These are phyloP conservation scores for Botrytis fragariae DNA, from an alignment of 2,329 filamentous ascomycete genomes.

Conservation along the genomic window DNA sequence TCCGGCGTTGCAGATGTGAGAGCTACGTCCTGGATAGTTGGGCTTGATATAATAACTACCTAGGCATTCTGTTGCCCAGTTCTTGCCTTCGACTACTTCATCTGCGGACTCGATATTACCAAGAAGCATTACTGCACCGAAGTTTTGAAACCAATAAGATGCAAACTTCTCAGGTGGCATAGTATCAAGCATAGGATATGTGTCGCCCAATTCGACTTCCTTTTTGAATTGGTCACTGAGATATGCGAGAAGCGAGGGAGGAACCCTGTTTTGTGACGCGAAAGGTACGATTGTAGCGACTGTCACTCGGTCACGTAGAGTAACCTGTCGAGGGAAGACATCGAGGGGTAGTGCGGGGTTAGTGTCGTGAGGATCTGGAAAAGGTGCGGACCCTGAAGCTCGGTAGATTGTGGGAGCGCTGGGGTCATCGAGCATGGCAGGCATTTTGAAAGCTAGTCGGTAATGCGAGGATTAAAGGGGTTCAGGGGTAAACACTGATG, in stretches of 20 bases:
- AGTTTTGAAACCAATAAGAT: conserved; percentile 71
- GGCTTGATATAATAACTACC: conserved; percentile 73
- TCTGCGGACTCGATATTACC: conserved; percentile 58
- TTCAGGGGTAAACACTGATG: conserved; percentile 5
- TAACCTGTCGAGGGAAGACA: conserved; percentile 61
- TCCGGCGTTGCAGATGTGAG: conserved; percentile 68
- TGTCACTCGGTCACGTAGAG: conserved; percentile 63
- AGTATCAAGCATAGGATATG: conserved; percentile 66
- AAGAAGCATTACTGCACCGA: conserved; percentile 68
- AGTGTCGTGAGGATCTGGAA: conserved; percentile 49
- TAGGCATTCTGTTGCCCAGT: conserved; percentile 65
- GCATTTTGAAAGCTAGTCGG: conserved; percentile 44
- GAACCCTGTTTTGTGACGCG: conserved; percentile 58
- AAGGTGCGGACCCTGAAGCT: conserved; percentile 51
- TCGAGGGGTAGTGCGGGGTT: conserved; percentile 44
- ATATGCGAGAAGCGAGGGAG: conserved; percentile 59
- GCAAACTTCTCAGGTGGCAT: conserved; percentile 62
- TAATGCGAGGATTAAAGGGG: conserved; percentile 11
- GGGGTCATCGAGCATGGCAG: conserved; percentile 61
- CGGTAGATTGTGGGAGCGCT: conserved; percentile 54
- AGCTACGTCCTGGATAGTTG: conserved; percentile 71
- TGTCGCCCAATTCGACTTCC: conserved; percentile 71
- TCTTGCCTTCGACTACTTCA: conserved; percentile 48
- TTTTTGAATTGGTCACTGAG: conserved; percentile 65
- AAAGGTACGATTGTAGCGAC: conserved; percentile 68